A percentile compares a stretch with the other conserved stretches of the same genome.
phyloP scores from a whole-genome alignment of 768 basidiomycete genomes.

The Xanthoconium stramineum region DNA sequence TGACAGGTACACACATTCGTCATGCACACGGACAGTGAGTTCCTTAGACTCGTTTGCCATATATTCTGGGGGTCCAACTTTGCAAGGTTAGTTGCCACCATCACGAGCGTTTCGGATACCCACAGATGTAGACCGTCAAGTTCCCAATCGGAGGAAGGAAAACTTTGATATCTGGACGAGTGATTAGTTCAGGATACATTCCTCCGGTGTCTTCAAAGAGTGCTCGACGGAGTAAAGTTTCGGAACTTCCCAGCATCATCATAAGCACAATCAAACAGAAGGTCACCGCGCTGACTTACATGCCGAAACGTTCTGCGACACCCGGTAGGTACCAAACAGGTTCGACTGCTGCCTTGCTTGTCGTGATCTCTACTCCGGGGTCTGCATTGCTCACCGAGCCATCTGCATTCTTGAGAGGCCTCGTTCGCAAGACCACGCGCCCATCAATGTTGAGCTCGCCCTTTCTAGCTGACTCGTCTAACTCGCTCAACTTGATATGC shows the following conservation, averaged over 20 bases:
- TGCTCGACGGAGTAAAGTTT: conserved; percentile 80
- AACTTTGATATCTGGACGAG: conserved; percentile 91
- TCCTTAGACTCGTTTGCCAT: conserved; percentile 74
- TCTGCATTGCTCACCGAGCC: conserved; percentile 53
- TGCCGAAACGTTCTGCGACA: conserved; percentile 89
- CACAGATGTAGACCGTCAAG: conserved; percentile 89
- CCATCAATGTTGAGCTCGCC: conserved; percentile 80
- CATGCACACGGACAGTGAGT: conserved; percentile 86
- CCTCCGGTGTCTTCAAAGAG: conserved; percentile 96
- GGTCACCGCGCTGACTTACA: conserved; percentile 47
- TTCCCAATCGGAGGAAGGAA: conserved; percentile 95
- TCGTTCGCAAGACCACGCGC: conserved; percentile 70
- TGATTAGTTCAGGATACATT: conserved; percentile 95
- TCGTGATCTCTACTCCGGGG: conserved; percentile 81
- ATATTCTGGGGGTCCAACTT: conserved; percentile 82
- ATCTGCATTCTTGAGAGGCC: conserved; percentile 60
- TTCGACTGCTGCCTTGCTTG: conserved; percentile 94
- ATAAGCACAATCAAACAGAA: neutral
- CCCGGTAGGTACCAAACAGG: conserved; percentile 96
- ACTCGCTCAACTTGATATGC: conserved; percentile 91
- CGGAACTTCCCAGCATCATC: conserved; percentile 50
- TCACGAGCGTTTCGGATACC: conserved; percentile 16
- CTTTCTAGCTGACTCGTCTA: conserved; percentile 75
- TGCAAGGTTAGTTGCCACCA: neutral
- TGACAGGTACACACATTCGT: conserved; percentile 67